Conservation (phyloP, 2,329 filamentous ascomycete genomes). For the Esteya vermicola region DNA sequence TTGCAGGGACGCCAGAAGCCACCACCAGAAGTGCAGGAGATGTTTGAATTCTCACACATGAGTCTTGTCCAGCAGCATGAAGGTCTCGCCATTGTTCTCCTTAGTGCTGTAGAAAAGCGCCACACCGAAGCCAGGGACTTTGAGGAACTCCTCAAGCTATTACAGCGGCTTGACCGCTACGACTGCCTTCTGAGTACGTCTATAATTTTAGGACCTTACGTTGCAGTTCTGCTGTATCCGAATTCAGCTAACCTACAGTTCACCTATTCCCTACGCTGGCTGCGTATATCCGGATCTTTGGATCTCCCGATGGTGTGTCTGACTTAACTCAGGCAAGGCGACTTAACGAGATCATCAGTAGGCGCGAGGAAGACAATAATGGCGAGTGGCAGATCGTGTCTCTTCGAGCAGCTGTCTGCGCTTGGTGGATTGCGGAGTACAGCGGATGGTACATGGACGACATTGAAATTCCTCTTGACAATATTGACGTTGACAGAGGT, state of each 20-base stretch:
- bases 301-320: conserved; percentile 58
- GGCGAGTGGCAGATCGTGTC: conserved; percentile 58
- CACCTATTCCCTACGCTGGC: conserved; percentile 75
- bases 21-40: conserved; percentile 55
- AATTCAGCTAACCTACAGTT: conserved; percentile 30
- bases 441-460: conserved; percentile 77
- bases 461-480: conserved; percentile 42
- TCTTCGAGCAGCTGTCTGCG: conserved; percentile 63
- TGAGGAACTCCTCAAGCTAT: conserved; percentile 48
- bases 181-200: conserved; percentile 43
- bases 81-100: conserved; percentile 65
- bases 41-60: conserved; percentile 63
- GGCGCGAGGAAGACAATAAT: conserved; percentile 50
- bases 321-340: conserved; percentile 55
- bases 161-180: conserved; percentile 63
- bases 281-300: conserved; percentile 63
- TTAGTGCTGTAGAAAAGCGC: conserved; percentile 62
- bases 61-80: conserved; percentile 86
- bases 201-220: conserved; percentile 3
- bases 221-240: background rate
- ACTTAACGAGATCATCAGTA: conserved; percentile 54
- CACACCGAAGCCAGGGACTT: conserved; percentile 62
- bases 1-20: conserved; percentile 51
- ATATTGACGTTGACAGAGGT: conserved; percentile 49
- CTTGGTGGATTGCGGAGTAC: conserved; percentile 89